Percentiles rank a stretch among this genome's conserved stretches.
These are phyloP conservation scores for Porodaedalea pini DNA, from an alignment of 1,284 basidiomycete species.

Conservation along the genomic window DNA sequence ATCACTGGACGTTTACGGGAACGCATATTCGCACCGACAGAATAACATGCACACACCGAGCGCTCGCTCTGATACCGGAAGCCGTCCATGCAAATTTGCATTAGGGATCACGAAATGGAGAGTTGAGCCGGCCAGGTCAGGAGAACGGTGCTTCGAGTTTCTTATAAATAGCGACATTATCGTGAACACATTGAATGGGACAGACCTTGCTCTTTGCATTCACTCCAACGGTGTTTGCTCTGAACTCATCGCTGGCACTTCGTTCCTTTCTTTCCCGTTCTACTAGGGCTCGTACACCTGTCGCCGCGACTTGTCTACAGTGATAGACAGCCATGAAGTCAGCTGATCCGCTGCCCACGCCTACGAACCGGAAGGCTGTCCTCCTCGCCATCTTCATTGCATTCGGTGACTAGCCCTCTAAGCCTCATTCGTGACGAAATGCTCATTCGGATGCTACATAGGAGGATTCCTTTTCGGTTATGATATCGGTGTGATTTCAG, in stretches of 20 bases:
- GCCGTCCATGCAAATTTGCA: background rate
- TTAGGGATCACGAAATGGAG: background rate
- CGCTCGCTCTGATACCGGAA: background rate
- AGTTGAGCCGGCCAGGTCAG: background rate
- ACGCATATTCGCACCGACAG: background rate
- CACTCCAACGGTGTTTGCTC: too few species aligned
- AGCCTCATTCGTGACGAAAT: slow-evolving; percentile 25
- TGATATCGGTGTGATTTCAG: slow-evolving; percentile 69
- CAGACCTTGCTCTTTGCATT: background rate
- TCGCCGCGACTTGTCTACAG: too few species aligned
- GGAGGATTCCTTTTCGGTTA: slow-evolving; percentile 56
- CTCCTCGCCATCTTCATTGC: slow-evolving; percentile 59
- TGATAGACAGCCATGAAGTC: background rate
- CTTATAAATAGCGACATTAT: background rate
- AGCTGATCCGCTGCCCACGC: slow-evolving; percentile 23
- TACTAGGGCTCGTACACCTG: too few species aligned
- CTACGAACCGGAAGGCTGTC: slow-evolving; percentile 57
- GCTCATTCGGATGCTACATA: slow-evolving; percentile 21
- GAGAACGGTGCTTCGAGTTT: background rate
- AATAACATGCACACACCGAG: background rate
- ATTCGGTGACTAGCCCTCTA: slow-evolving; percentile 34
- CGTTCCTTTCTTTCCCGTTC: too few species aligned
- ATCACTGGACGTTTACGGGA: background rate
- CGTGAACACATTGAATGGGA: background rate
- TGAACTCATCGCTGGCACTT: too few species aligned